Conservation (phyloP, 2,329 filamentous ascomycete genomes). For the Aspergillus fijiensis region DNA sequence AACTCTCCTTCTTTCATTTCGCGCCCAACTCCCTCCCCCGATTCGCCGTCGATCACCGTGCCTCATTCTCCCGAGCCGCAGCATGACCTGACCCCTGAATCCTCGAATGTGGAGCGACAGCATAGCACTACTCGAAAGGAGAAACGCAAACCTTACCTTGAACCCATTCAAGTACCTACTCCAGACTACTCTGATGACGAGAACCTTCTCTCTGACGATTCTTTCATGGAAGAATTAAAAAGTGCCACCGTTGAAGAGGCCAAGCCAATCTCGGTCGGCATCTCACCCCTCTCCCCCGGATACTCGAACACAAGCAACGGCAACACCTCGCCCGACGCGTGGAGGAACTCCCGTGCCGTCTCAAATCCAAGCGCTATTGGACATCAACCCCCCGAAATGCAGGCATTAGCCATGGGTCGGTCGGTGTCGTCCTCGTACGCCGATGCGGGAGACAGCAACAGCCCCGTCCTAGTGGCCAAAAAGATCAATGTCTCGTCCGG, state of each 20-base stretch:
- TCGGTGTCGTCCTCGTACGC: slow-evolving; percentile 41
- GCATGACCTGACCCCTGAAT: slow-evolving; percentile 26
- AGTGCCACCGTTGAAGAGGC: slow-evolving; percentile 80
- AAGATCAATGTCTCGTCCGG: slow-evolving; percentile 83
- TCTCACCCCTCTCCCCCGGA: slow-evolving; percentile 74
- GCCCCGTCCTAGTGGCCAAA: slow-evolving; percentile 58
- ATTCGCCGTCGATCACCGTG: slow-evolving; percentile 21
- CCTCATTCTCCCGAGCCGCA: slow-evolving; percentile 21
- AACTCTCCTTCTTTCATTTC: slow-evolving; percentile 19
- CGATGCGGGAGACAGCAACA: slow-evolving; percentile 31
- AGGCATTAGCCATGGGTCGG: slow-evolving; percentile 34
- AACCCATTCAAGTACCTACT: slow-evolving; percentile 54
- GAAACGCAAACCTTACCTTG: slow-evolving; percentile 40
- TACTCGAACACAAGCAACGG: slow-evolving; percentile 46
- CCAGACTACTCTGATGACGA: slow-evolving; percentile 45
- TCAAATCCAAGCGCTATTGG: slow-evolving; percentile 38
- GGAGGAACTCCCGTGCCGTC: slow-evolving; percentile 41
- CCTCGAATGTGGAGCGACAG: slow-evolving; percentile 21
- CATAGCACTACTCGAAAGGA: slow-evolving; percentile 29
- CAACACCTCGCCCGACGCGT: slow-evolving; percentile 29
- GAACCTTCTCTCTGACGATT: slow-evolving; percentile 61
- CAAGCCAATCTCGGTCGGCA: slow-evolving; percentile 74
- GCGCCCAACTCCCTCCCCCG: slow-evolving; percentile 17
- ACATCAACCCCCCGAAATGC: slow-evolving; percentile 28
- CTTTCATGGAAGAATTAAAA: slow-evolving; percentile 80